Percentiles rank a stretch among this genome's conserved stretches.
Conservation (phyloP, 1,284 basidiomycete species). For the Mycosarcoma maydis region DNA sequence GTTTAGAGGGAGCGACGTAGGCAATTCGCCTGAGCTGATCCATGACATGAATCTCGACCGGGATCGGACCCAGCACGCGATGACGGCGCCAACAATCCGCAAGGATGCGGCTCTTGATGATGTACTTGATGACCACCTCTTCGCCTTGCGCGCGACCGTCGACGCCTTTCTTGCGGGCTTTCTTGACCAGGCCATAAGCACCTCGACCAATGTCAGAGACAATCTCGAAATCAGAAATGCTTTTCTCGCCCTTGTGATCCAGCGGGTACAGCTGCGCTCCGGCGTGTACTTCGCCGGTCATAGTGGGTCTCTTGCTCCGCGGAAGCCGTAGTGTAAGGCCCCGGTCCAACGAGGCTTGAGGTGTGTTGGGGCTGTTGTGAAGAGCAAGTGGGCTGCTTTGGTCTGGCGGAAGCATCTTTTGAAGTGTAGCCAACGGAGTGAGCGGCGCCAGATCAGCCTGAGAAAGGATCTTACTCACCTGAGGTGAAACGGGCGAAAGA, state of each 20-base stretch:
- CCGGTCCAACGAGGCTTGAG: constrained; percentile 20
- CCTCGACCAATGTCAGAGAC: constrained; percentile 74
- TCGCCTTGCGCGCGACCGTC: constrained; percentile 72
- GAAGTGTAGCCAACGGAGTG: constrained; percentile 30
- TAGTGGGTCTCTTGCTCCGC: constrained; percentile 42
- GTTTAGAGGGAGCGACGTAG: constrained; percentile 39
- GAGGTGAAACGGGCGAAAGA: constrained; percentile 38
- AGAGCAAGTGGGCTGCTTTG: constrained; percentile 2
- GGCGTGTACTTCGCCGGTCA: constrained; percentile 11
- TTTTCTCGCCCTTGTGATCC: constrained; percentile 23
- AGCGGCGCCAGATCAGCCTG: constrained; percentile 17
- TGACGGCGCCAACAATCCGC: constrained; percentile 99
- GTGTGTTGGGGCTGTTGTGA: constrained; percentile 16
- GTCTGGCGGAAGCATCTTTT: constrained; percentile 7
- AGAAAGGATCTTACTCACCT: constrained; percentile 16
- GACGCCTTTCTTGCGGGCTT: constrained; percentile 79
- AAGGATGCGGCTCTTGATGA: constrained; percentile 96
- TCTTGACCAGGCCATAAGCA: constrained; percentile 96
- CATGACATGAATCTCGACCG: constrained; percentile 99
- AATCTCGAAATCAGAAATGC: constrained; percentile 60
- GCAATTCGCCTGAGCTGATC: constrained; percentile 80
- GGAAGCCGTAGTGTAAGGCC: constrained; percentile 25
- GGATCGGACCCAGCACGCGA: constrained; percentile 91
- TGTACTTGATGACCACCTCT: constrained; percentile 90
- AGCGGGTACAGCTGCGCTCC: constrained; percentile 11